Evolutionary conservation across 2,329 filamentous ascomycete species (phyloP), one percentile per base, ranked within the genome.

Genomic region (Rasamsonia emersonii): DNA sequence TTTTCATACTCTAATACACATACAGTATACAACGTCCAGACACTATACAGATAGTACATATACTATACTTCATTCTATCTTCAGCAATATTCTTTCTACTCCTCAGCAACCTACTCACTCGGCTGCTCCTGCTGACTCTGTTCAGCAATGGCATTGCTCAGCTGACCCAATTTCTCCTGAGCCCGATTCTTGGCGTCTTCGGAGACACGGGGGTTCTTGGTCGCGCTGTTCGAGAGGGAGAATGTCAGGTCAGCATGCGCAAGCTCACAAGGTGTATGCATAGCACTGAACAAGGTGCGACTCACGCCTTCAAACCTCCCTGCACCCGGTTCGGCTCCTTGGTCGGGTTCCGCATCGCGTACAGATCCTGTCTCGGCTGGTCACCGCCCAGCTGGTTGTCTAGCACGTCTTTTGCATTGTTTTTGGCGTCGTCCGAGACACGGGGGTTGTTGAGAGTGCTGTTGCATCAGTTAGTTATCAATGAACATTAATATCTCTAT

Each of bases 151-250:
- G 20, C 24, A 27, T 27, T 27, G 24, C 24, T 14, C 33, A 39
- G 26, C 9, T 24, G 7, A 6, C 25, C 30, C 4, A 39, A 28
- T 20, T 36, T 39, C 13, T 49, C 41, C 23, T 41, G 18, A 2
- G 50, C 49, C 24, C 50, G 35, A n/a, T 44, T 9, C 38, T 54
- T 53, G 19, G 45, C 44, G 15, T 40, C 36, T 6, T 45, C 33
- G 1, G 46, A 50, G 9, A 46, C 36, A 4, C 44, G 40, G 7
- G 45, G 42, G n/a, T 46, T 47, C 15, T 39, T 34, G 2, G 38
- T 24, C 2, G 37, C 32, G 7, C 47, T 48, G 16, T 5, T 13
- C n/a, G 14, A 13, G 14, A 19, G 9, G 9, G 16, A 10, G 3
- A 18, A 24, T 13, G 18, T 30, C n/a, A 30, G 17, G 7, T 20